phyloP scores from a whole-genome alignment of 1,284 basidiomycete genomes.

The Puccinia hordei region DNA sequence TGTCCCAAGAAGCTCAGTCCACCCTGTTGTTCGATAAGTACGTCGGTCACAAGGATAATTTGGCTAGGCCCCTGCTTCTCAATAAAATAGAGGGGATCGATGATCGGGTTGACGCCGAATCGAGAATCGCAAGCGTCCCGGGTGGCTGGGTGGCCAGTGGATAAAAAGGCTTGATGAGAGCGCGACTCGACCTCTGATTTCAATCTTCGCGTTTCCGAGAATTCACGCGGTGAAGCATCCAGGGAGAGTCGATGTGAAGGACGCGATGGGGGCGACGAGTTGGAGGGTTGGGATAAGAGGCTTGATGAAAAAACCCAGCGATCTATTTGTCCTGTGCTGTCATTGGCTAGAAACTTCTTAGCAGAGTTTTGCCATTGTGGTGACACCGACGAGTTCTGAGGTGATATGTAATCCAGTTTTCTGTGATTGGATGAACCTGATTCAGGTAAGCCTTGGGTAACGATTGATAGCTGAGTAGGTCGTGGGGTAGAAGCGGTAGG shows the following conservation, averaged over 20 bases:
- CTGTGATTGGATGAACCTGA: not conserved
- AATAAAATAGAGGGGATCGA: not conserved
- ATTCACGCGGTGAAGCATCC: not conserved
- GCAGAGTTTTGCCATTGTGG: constrained; percentile 8
- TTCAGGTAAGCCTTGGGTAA: not conserved
- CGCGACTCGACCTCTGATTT: not conserved
- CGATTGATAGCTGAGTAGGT: not conserved
- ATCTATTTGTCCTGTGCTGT: not conserved
- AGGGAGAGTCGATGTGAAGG: not conserved
- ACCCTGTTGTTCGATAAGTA: constrained; percentile 44
- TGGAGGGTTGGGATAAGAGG: not conserved
- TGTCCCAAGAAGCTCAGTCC: constrained; percentile 25
- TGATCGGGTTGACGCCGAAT: not conserved
- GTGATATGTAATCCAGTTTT: not conserved
- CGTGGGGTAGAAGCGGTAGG: not conserved
- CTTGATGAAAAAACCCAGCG: constrained; percentile 3
- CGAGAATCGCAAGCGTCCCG: not conserved
- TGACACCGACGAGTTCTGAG: not conserved
- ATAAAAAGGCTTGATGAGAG: not conserved
- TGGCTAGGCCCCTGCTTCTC: not conserved
- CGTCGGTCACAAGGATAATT: constrained; percentile 16
- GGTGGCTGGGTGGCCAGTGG: not conserved
- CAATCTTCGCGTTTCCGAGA: no score
- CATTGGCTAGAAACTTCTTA: not conserved
- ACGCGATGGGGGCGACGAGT: not conserved